Base-by-base conservation (phyloP, 176 grass and related monocot genomes). In the Bothriochloa decipiens region DNA sequence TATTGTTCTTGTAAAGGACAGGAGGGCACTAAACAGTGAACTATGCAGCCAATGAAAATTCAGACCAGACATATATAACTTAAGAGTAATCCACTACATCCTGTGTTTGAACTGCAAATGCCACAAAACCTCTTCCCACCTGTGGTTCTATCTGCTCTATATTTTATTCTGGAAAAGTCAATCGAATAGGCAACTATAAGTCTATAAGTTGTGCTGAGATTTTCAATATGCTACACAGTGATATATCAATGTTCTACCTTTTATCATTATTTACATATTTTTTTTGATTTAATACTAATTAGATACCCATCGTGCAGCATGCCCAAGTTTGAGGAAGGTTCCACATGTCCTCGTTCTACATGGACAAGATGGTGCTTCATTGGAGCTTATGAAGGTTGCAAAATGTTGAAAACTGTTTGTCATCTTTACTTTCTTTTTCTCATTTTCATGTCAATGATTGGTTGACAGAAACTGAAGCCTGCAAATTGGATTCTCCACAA, bases 401-500 rank as follows among this genome's bases (percentile, higher is more conserved):
- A 75, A 83, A 74, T 82, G 33, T 17, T 18, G 67, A 49, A 29
- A 77, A 32, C 4, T 11, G 49, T 78, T 17, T 22, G 36, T 78
- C 3, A 74, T 78, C 9, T 65, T 91, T 65, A 15, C 62, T 65
- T 65, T 29, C 12, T 0, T 75, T 91, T 81, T 81, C 27, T 82
- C 47, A 76, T 65, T 65, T 70, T 74, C 18, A 40, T 69, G 16
- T 87, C 77, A 78, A 78, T 83, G 13, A 20, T 82, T 88, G 81
- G 53, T 68, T 85, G 67, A 71, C 87, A 98, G 89, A 95, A 92
- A 87, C 33, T 64, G 22, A 91, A 85, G 81, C 85, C 88, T 87
- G 49, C 85, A 67, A 95, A 94, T 83, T 98, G 93, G 96, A 76
- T 92, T 73, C 81, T 98, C 55, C 93, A 95, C 83, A 98, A 91